These are phyloP conservation scores for Pythium biforme DNA, from an alignment of 352 stramenopile genomes.

Conservation along the genomic window DNA sequence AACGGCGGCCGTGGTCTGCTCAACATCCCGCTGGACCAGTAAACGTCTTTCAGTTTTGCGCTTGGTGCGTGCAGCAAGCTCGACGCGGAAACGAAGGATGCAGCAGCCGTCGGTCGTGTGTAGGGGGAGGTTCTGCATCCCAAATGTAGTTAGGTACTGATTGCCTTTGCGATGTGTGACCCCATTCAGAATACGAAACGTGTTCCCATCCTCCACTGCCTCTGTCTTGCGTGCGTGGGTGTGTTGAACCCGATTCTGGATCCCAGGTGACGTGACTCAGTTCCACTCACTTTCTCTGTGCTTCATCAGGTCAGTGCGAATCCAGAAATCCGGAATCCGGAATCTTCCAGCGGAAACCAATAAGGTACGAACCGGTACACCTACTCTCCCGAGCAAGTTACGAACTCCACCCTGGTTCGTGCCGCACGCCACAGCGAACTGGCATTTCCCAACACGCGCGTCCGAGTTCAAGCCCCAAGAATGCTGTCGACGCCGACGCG, in stretches of 20 bases:
- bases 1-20: conserved; percentile 95
- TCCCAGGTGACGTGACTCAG: too few species aligned
- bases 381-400: not conserved
- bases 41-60: conserved; percentile 20
- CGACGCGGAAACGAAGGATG: too few species aligned
- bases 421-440: not conserved
- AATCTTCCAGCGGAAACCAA: too few species aligned
- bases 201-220: too few species aligned
- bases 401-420: conserved; percentile 3
- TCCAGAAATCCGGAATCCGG: too few species aligned
- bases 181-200: not conserved
- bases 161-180: conserved; percentile 1
- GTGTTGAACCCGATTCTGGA: too few species aligned
- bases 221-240: too few species aligned
- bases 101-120: too few species aligned
- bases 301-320: too few species aligned
- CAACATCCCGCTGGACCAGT: conserved; percentile 66
- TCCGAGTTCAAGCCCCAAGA: not conserved
- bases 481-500: conserved; percentile 34
- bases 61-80: not conserved
- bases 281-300: too few species aligned
- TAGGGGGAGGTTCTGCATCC: not conserved
- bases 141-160: conserved; percentile 13
- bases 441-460: conserved; percentile 8
- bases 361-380: not conserved